A percentile compares a stretch with the other conserved stretches of the same genome.
These are phyloP conservation scores for Penicillium sp. DNA, from an alignment of 2,329 filamentous ascomycete genomes.

Conservation along the genomic window DNA sequence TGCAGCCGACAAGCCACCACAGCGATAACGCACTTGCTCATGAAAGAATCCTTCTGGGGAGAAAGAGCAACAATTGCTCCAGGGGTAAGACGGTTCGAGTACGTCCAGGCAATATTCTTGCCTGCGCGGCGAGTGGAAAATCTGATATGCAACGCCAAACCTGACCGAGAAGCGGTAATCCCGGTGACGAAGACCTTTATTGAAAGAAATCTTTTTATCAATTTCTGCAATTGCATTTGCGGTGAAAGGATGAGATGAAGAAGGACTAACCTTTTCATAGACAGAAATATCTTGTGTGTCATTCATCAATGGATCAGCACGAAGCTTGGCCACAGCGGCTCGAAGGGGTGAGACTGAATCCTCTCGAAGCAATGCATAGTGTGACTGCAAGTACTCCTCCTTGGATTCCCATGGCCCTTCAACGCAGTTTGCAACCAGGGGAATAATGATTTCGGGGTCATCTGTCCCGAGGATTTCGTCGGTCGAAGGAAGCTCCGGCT, in stretches of 20 bases:
- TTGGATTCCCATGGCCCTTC: conserved; percentile 59
- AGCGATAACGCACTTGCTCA: conserved; percentile 65
- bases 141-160: conserved; percentile 1
- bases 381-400: conserved; percentile 66
- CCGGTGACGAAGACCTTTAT: background rate
- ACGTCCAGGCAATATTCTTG: conserved; percentile 67
- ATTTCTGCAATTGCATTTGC: background rate
- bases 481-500: conserved; percentile 42
- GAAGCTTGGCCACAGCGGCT: conserved; percentile 61
- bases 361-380: conserved; percentile 74
- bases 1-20: conserved; percentile 69
- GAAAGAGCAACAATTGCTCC: conserved; percentile 58
- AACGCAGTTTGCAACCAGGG: conserved; percentile 53
- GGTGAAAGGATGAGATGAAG: accelerated
- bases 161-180: background rate
- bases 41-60: conserved; percentile 59
- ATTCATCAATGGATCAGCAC: conserved; percentile 51
- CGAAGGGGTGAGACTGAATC: conserved; percentile 70
- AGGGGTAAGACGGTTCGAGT: conserved; percentile 57
- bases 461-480: conserved; percentile 39
- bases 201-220: background rate
- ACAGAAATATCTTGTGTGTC: conserved; percentile 62
- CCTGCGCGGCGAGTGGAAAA: conserved; percentile 50
- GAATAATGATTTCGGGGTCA: conserved; percentile 22
- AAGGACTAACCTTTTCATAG: conserved; percentile 63